phyloP scores from a whole-genome alignment of 1,284 basidiomycete genomes.

The Moesziomyces sp. region DNA sequence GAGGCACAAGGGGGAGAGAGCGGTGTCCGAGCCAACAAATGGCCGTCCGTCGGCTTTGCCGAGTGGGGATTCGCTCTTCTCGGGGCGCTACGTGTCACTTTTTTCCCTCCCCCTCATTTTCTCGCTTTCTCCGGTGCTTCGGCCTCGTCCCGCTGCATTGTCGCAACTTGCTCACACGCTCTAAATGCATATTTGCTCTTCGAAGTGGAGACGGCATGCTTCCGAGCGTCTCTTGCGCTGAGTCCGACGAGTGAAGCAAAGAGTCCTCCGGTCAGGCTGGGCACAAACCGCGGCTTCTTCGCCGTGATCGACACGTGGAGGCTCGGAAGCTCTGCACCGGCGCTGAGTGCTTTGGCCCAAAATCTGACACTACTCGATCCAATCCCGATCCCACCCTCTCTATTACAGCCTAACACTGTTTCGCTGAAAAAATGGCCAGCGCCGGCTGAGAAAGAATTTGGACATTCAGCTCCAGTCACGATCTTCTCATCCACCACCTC shows the following conservation, averaged over 20 bases:
- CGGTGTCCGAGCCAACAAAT: background rate
- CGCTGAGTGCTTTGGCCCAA: too few species aligned
- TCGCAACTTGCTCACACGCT: too few species aligned
- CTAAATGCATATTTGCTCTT: too few species aligned
- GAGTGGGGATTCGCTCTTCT: background rate
- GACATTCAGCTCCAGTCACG: slow-evolving; percentile 1
- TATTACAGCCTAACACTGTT: background rate
- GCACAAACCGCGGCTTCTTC: background rate
- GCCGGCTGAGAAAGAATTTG: background rate
- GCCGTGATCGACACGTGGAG: slow-evolving; percentile 37
- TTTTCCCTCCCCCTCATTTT: background rate
- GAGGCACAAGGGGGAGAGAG: background rate
- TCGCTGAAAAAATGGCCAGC: background rate
- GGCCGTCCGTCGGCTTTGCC: background rate
- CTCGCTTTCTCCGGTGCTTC: background rate
- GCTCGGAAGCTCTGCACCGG: background rate
- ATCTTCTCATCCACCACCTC: background rate
- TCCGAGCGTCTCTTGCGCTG: background rate
- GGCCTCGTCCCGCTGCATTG: background rate
- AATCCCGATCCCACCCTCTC: too few species aligned
- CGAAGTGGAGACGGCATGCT: too few species aligned
- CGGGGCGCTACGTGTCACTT: background rate
- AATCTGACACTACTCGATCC: too few species aligned
- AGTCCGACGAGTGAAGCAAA: background rate
- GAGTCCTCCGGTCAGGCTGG: too few species aligned